phyloP scores from a whole-genome alignment of 305 asterid genomes.

The Fraxinus baroniana region DNA sequence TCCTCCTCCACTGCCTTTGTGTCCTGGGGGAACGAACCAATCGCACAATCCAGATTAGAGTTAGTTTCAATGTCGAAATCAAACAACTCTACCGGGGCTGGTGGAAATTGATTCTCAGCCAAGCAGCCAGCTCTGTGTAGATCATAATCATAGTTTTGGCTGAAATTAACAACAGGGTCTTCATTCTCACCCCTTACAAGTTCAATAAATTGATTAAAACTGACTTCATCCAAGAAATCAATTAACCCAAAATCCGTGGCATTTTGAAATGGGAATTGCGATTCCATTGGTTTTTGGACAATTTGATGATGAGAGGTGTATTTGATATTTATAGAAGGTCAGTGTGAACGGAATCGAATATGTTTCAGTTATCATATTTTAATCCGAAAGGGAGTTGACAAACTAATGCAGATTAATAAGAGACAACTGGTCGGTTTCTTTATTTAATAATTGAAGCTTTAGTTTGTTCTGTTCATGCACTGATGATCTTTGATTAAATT shows the following conservation, averaged over 20 bases:
- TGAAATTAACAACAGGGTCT: constrained; percentile 1
- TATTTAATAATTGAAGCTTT: not conserved
- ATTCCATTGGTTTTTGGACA: constrained; percentile 25
- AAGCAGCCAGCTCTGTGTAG: constrained; percentile 4
- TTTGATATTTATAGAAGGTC: constrained; percentile 19
- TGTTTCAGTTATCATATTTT: not conserved
- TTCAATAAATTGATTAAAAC: constrained; percentile 29
- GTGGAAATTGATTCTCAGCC: constrained; percentile 1
- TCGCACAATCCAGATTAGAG: not conserved
- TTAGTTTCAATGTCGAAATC: constrained; percentile 19
- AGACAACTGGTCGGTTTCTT: not conserved
- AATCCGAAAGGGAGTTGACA: constrained; percentile 14
- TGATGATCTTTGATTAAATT: constrained; percentile 11
- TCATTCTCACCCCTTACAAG: constrained; percentile 29
- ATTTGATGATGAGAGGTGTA: constrained; percentile 13
- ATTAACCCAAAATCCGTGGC: constrained; percentile 29
- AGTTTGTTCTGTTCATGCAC: not conserved
- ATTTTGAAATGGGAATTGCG: constrained; percentile 20
- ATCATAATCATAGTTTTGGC: constrained; percentile 21
- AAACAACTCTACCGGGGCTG: constrained; percentile 25
- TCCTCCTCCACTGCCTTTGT: constrained; percentile 13
- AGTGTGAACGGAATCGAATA: constrained; percentile 32
- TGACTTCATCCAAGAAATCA: constrained; percentile 42
- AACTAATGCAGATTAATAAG: not conserved
- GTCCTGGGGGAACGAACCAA: constrained; percentile 10